Percentiles rank a stretch among this genome's conserved stretches.
These are phyloP conservation scores for Anisodus acutangulus DNA, from an alignment of 257 asterid species.

Conservation along the genomic window DNA sequence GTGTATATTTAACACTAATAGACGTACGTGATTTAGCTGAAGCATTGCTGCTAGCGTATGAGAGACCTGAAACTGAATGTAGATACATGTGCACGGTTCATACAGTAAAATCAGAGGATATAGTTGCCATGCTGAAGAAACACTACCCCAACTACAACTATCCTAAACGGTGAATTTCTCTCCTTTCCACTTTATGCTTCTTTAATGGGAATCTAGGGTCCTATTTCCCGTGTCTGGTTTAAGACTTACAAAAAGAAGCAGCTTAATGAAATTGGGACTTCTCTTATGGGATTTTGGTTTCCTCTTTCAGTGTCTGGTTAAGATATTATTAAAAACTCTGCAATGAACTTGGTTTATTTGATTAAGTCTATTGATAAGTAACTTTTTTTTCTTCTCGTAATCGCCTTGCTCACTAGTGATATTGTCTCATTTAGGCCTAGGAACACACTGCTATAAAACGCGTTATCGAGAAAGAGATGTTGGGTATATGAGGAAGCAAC, in stretches of 20 bases:
- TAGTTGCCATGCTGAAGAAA: conserved; percentile 56
- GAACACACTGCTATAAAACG: neutral
- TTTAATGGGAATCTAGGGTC: neutral
- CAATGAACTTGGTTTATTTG: neutral
- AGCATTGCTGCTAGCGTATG: conserved; percentile 59
- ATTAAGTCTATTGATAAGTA: neutral
- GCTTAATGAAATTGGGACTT: neutral
- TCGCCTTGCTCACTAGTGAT: neutral
- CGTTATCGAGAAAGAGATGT: neutral
- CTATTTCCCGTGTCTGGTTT: neutral
- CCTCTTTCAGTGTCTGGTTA: neutral
- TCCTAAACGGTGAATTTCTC: conserved; percentile 62
- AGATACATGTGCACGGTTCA: conserved; percentile 70
- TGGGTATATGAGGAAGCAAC: neutral
- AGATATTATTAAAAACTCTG: neutral
- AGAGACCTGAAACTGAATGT: conserved; percentile 67
- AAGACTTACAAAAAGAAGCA: neutral
- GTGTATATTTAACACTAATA: too few species aligned
- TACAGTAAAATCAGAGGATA: conserved; percentile 35
- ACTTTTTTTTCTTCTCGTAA: neutral
- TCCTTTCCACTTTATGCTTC: neutral
- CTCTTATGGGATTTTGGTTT: conserved; percentile 6
- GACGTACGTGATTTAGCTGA: conserved; percentile 79
- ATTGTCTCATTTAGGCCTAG: neutral
- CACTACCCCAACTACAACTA: conserved; percentile 58